Percentiles rank a stretch among this genome's conserved stretches.
Evolutionary conservation across 805 yeast species (phyloP).

Genomic region (Starmera caribaea): DNA sequence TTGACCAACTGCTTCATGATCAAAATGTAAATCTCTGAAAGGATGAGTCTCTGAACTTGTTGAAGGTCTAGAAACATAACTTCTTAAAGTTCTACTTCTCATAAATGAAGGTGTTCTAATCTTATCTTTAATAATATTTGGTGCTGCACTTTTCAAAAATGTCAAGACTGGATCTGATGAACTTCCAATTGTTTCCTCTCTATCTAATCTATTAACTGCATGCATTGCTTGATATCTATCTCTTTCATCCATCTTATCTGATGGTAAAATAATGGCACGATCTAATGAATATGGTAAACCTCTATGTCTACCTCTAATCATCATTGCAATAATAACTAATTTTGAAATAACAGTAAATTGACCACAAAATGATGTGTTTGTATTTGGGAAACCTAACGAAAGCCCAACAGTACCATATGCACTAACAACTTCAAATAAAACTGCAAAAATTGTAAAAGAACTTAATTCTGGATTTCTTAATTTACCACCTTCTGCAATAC

Average conservation of each 20-base stretch:
- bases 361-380: conserved; percentile 61
- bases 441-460: conserved; percentile 56
- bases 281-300: conserved; percentile 91
- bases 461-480: conserved; percentile 34
- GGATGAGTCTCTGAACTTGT: not conserved
- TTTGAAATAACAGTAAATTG: conserved; percentile 69
- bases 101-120: conserved; percentile 17
- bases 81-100: not conserved
- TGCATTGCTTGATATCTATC: conserved; percentile 34
- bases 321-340: conserved; percentile 76
- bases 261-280: conserved; percentile 84
- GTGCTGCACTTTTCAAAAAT: conserved; percentile 20
- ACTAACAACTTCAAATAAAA: conserved; percentile 81
- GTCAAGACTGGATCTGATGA: conserved; percentile 17
- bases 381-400: conserved; percentile 71
- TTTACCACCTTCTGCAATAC: conserved; percentile 73
- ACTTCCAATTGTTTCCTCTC: conserved; percentile 15
- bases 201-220: conserved; percentile 9
- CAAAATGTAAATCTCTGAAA: not conserved
- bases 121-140: conserved; percentile 13
- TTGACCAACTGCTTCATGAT: not conserved
- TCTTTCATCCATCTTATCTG: conserved; percentile 50
- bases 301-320: conserved; percentile 94
- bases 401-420: conserved; percentile 97
- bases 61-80: not conserved